phyloP scores from a whole-genome alignment of 202 grass and related monocot species.

The Setaria italica region DNA sequence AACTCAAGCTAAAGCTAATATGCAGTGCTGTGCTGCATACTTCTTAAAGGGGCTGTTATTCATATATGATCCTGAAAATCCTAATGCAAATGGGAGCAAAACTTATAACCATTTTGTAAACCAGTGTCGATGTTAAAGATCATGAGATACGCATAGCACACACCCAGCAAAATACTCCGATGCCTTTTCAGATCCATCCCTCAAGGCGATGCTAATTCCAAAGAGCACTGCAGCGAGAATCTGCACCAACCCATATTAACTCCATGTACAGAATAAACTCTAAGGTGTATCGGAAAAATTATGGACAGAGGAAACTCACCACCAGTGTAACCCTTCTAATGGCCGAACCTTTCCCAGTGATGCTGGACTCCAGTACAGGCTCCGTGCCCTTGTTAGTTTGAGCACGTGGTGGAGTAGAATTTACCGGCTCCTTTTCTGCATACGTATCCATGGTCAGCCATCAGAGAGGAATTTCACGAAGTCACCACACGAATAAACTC shows the following conservation, averaged over 20 bases:
- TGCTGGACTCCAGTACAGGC: conserved; percentile 29
- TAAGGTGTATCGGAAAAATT: not conserved
- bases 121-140: conserved; percentile 11
- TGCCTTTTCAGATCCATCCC: conserved; percentile 72
- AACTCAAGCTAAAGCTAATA: not conserved
- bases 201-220: conserved; percentile 72
- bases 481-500: conserved; percentile 6
- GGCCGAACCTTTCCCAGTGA: conserved; percentile 53
- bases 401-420: conserved; percentile 37
- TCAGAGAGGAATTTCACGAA: conserved; percentile 20
- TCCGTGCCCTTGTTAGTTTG: conserved; percentile 23
- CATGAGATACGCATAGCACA: conserved; percentile 38
- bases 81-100: conserved; percentile 23
- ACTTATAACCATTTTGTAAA: conserved; percentile 16
- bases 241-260: conserved; percentile 46
- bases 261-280: not conserved
- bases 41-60: conserved; percentile 17
- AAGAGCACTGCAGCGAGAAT: conserved; percentile 76
- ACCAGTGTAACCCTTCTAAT: conserved; percentile 87
- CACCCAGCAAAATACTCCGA: conserved; percentile 97
- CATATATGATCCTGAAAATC: conserved; percentile 6
- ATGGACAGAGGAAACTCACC: conserved; percentile 51
- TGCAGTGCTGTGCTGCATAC: not conserved
- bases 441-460: conserved; percentile 15
- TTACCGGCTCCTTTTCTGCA: conserved; percentile 55